Evolutionary conservation across 2,329 filamentous ascomycete genomes (phyloP).

Genomic region (Colletotrichum musae): DNA sequence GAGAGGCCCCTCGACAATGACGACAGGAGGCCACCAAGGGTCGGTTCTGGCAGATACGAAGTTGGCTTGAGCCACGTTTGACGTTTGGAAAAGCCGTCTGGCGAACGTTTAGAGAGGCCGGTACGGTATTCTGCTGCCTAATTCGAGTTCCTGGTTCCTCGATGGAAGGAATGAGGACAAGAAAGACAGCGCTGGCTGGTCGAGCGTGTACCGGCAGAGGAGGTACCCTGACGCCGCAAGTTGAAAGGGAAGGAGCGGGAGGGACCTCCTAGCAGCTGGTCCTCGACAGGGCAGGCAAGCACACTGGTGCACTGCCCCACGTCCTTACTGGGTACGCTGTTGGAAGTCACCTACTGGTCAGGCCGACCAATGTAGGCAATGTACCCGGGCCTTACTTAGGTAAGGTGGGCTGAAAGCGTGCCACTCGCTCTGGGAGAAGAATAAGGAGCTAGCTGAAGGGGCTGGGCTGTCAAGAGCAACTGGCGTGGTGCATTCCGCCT

Average conservation of each 20-base stretch:
- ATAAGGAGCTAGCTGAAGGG: background rate
- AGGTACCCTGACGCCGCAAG: conserved; percentile 21
- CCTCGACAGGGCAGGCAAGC: conserved; percentile 19
- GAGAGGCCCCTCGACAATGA: conserved; percentile 26
- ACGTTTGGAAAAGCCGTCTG: conserved; percentile 19
- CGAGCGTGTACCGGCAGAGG: conserved; percentile 12
- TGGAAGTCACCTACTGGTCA: background rate
- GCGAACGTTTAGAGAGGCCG: background rate
- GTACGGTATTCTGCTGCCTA: conserved; percentile 39
- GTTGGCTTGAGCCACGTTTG: conserved; percentile 34
- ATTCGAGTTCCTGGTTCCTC: conserved; percentile 26
- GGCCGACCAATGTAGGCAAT: background rate
- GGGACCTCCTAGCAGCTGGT: conserved; percentile 9
- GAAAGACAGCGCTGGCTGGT: conserved; percentile 29
- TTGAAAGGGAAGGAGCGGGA: conserved; percentile 13
- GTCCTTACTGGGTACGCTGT: conserved; percentile 21
- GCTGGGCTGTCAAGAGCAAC: conserved; percentile 2
- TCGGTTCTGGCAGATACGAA: conserved; percentile 16
- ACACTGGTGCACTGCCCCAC: conserved; percentile 30
- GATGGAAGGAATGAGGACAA: conserved; percentile 35
- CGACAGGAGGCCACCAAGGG: conserved; percentile 20
- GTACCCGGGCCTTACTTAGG: too few species aligned
- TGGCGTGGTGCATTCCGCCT: background rate
- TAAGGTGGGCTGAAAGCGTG: conserved; percentile 5
- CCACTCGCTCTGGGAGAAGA: background rate